Evolutionary conservation across 352 stramenopile genomes (phyloP), one percentile per base, ranked within the genome.

Genomic region (Globisporangium uncinulatum): DNA sequence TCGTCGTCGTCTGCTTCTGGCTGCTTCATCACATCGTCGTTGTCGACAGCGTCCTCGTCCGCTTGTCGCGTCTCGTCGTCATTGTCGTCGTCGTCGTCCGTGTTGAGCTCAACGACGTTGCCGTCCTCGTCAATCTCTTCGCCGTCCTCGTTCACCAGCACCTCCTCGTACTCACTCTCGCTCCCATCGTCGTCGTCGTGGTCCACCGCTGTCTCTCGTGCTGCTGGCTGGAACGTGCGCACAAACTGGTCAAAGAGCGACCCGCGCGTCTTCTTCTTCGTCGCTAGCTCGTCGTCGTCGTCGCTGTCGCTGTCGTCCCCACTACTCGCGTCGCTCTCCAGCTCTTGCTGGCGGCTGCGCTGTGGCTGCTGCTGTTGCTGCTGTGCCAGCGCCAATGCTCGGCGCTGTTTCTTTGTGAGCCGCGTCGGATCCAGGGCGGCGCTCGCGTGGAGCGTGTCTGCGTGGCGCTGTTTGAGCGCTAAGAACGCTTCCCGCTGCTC

Each of bases 161-260:
- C 65, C 63, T 79, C 56, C 63, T 85, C 63, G 24, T 77, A 72
- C 42, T 78, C 51, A 3, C 66, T 66, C 24, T 74, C 66, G 0
- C 63, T 47, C 6, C 66, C 45, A 1, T 75, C 50, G 5, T 77
- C 74, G 6, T 84, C 73, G 32, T 74, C 62, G 6, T 65, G 53
- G 6, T 70, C 54, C n/a, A 29, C 13, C 10, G 8, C 17, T 52
- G 20, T 31, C 10, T 17, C 52, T 0, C 32, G 9, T 51, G 64
- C 45, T 17, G 66, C 51, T 1, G 63, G 66, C 32, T 83, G 78
- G 51, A 90, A 90, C 24, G 73, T 74, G 44, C 73, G 74, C 36
- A 92, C 76, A 67, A 92, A 92, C 63, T 83, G 62, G 29, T 82
- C 67, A 71, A 92, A 92, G n/a, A 89, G 50, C 36, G 76, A 77